Evolutionary conservation across 352 stramenopile species (phyloP).

Genomic region (Lagenidium giganteum): DNA sequence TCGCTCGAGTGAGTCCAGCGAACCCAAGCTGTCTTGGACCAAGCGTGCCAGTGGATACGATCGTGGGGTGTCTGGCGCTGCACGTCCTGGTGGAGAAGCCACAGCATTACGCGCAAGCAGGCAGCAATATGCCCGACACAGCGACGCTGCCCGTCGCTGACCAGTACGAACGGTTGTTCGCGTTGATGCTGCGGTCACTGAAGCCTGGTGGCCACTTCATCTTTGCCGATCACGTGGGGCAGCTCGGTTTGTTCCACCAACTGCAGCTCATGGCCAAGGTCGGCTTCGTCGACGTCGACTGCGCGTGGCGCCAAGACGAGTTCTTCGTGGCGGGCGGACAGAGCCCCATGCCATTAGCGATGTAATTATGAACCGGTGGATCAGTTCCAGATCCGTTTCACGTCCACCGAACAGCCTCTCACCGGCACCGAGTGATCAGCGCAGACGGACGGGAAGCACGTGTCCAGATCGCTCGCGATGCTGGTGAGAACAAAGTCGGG

Average conservation of each 20-base stretch:
- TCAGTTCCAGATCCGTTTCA: no score
- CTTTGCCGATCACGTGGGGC: constrained; percentile 56
- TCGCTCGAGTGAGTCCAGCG: no score
- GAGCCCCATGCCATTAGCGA: no score
- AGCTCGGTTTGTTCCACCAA: constrained; percentile 42
- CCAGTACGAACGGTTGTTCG: constrained; percentile 40
- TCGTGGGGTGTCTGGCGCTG: constrained; percentile 44
- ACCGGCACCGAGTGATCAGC: no score
- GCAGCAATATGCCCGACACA: no score
- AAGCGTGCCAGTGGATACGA: constrained; percentile 24
- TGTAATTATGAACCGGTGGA: no score
- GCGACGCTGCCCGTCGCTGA: constrained; percentile 14
- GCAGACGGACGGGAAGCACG: no score
- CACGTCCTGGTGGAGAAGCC: constrained; percentile 48
- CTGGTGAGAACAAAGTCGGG: no score
- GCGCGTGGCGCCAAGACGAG: constrained; percentile 47
- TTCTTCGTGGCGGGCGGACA: constrained; percentile 50
- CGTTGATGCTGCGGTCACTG: constrained; percentile 30
- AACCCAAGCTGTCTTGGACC: constrained; percentile 7
- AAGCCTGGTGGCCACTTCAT: constrained; percentile 41
- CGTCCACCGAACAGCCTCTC: no score
- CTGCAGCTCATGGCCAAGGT: constrained; percentile 32
- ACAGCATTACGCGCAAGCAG: constrained; percentile 22
- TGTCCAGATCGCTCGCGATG: no score
- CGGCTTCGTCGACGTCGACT: constrained; percentile 55